Evolutionary conservation across 768 basidiomycete species (phyloP), one percentile per base, ranked within the genome.

Genomic region (Dioszegia hungarica): DNA sequence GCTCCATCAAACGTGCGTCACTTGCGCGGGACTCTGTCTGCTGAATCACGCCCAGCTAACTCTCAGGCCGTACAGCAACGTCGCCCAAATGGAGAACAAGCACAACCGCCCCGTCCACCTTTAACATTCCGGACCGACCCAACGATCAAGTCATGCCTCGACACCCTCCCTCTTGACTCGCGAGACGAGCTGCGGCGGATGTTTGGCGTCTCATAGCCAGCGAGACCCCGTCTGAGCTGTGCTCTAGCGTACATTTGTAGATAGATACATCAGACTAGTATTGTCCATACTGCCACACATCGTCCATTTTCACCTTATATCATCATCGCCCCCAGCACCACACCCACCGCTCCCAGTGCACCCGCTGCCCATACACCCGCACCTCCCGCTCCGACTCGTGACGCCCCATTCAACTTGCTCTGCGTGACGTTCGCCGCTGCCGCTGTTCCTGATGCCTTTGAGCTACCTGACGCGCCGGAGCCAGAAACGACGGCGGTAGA

Each of bases 141-240:
- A 15, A 60, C 59, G 9, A 44, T 64, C 9, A 53, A 54, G 37
- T 44, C 59, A 38, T 57, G 60, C 33, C 48, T 64, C 19, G 62
- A 64, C 36, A 54, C 41, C 8, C n/a, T 59, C 3, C 51, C 51
- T n/a, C 56, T 61, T 11, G 45, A 47, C 2, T 39, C 34, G 33
- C 47, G 44, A 29, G 51, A 54, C 14, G 55, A 60, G 47, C 17
- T 64, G 15, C 45, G 51, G 40, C 24, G 55, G 24, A 29, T 64
- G 19, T 64, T 64, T 41, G 40, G 49, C 14, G 22, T 62, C 39
- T 17, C 34, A 28, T 51, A 47, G 20, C 19, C 22, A 3, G 24
- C 22, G 27, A 33, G 45, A 4, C 15, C 28, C 29, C n/a, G n/a
- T n/a, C n/a, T n/a, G n/a, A n/a, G n/a, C n/a, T n/a, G n/a, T n/a